Percentiles rank a stretch among this genome's conserved stretches.
These are phyloP conservation scores for Hypoxylon sp. DNA, from an alignment of 2,329 filamentous ascomycete species.

Conservation along the genomic window DNA sequence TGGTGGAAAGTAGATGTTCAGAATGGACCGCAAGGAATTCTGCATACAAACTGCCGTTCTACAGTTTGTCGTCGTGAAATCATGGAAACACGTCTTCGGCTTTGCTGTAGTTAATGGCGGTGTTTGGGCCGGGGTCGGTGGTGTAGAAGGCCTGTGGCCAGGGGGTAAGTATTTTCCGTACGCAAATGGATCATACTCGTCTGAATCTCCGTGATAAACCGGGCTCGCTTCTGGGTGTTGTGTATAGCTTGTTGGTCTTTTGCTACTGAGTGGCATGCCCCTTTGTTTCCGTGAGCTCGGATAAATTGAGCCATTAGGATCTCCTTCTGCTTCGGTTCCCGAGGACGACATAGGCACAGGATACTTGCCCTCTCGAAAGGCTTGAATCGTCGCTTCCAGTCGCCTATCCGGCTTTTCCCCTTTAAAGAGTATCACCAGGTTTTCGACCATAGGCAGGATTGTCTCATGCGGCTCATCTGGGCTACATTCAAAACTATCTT, in stretches of 20 bases:
- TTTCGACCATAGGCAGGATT: constrained; percentile 66
- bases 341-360: constrained; percentile 46
- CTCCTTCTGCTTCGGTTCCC: constrained; percentile 29
- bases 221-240: constrained; percentile 32
- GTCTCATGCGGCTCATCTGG: constrained; percentile 53
- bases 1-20: constrained; percentile 64
- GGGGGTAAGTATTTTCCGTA: constrained; percentile 43
- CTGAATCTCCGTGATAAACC: constrained; percentile 42
- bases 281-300: constrained; percentile 17
- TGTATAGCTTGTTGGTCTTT: constrained; percentile 20
- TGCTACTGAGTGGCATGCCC: constrained; percentile 1
- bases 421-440: constrained; percentile 68
- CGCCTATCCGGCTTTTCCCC: constrained; percentile 57
- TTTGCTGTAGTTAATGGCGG: constrained; percentile 53
- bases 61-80: constrained; percentile 57
- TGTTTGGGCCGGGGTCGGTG: constrained; percentile 60
- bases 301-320: constrained; percentile 14
- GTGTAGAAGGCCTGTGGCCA: constrained; percentile 42
- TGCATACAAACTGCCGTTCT: constrained; percentile 67
- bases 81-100: constrained; percentile 58
- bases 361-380: constrained; percentile 58
- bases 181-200: constrained; percentile 63
- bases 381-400: constrained; percentile 61
- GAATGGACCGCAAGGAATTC: constrained; percentile 66
- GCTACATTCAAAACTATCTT: constrained; percentile 33